Evolutionary conservation across 164 flowering plant genomes (phyloP), one percentile per base, ranked within the genome.

Genomic region (Sextonia rubra): DNA sequence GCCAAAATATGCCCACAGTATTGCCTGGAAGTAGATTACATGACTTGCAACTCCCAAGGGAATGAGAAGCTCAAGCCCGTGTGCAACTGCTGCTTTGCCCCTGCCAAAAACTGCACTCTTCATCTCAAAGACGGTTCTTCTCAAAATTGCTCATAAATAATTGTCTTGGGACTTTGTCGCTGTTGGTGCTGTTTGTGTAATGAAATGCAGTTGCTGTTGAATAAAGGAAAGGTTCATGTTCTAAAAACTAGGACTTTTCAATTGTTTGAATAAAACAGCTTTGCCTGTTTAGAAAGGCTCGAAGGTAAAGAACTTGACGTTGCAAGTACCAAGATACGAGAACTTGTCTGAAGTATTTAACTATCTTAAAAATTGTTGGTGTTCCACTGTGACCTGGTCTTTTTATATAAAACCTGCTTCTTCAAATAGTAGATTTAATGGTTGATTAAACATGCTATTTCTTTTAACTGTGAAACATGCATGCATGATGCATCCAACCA

Each of bases 61-160:
- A 2, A 49, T 12, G 60, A 52, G 23, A 69, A 49, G 61, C 71
- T 69, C 32, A 11, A 60, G 12, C 3, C 60, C 12, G 47, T 11
- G 22, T 52, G 71, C 71, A 69, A 69, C 60, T 69, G 71, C 61
- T 69, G 71, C 71, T 48, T 69, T 22, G 71, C 64, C 14, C 64
- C 71, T 25, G 20, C 71, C 17, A 69, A 49, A 12, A 24, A 23
- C 20, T 69, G 71, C 71, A 49, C 32, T 22, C 71, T 69, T 69
- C 61, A 49, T 47, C 71, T 69, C 32, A 24, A 11, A 1, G 71
- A 69, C 23, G 71, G 71, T 1, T 32, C 71, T 25, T 12, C 9
- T 12, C 22, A 24, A 17, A 3, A 24, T 24, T 69, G 37, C 60
- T 18, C 32, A 49, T 69, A 20, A 69, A 60, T 22, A 25, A 22